Evolutionary conservation across 2,329 filamentous ascomycete species (phyloP).

Genomic region (Fusarium metavorans): DNA sequence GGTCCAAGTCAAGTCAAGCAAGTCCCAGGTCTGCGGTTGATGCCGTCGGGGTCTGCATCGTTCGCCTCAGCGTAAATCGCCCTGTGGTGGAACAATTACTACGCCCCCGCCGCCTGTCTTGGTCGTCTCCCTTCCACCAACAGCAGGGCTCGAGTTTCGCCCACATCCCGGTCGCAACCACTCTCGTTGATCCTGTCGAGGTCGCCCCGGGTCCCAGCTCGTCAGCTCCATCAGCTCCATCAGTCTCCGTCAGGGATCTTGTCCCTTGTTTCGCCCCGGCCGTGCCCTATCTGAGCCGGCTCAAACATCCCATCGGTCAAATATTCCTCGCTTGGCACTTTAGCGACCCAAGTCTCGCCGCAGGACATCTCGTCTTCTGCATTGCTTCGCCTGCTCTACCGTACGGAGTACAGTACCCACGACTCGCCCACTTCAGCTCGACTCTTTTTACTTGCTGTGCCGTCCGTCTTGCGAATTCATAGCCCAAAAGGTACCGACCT

Average conservation of each 20-base stretch:
- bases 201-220: constrained; percentile 24
- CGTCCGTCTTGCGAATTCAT: constrained; percentile 13
- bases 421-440: constrained; percentile 8
- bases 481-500: constrained; percentile 19
- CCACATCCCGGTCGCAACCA: constrained; percentile 34
- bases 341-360: constrained; percentile 37
- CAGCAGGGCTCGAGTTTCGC: constrained; percentile 31
- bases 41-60: constrained; percentile 24
- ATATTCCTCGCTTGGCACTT: constrained; percentile 44
- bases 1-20: neutral
- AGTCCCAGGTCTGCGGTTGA: constrained; percentile 27
- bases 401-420: neutral
- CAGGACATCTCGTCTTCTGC: constrained; percentile 29
- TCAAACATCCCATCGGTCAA: constrained; percentile 45
- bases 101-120: constrained; percentile 33
- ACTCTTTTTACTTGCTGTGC: constrained; percentile 18
- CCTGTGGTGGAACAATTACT: constrained; percentile 49
- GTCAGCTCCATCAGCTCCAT: constrained; percentile 39
- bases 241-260: constrained; percentile 39
- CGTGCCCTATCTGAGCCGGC: constrained; percentile 40
- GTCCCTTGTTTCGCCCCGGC: constrained; percentile 44
- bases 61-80: constrained; percentile 19
- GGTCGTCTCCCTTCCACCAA: constrained; percentile 45
- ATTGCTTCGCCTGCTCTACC: constrained; percentile 9
- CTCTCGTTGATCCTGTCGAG: constrained; percentile 35